Conservation (phyloP, 345 rosid genomes). For the Syzygium aromaticum region DNA sequence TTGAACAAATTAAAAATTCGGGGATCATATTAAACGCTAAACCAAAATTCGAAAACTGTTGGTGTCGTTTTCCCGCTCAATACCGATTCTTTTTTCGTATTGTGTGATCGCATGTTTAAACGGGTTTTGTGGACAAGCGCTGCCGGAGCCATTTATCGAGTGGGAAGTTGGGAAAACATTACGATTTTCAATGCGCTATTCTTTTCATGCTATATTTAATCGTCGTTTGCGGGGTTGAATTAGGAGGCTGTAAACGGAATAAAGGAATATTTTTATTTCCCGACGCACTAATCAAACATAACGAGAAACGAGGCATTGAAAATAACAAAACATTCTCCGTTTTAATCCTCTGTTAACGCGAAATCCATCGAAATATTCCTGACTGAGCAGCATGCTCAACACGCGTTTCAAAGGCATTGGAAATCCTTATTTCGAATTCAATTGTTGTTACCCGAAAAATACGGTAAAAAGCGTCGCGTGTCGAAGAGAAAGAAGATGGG, state of each 20-base stretch:
- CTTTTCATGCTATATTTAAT: fast-evolving
- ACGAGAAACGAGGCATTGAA: not conserved
- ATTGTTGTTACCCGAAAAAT: not conserved
- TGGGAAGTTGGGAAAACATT: not conserved
- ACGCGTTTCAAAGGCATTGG: fast-evolving
- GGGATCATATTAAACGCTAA: no score
- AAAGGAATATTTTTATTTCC: not conserved
- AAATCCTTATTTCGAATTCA: not conserved
- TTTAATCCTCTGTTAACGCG: fast-evolving
- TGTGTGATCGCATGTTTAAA: not conserved
- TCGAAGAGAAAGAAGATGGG: no score
- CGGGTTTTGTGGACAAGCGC: fast-evolving
- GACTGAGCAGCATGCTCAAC: not conserved
- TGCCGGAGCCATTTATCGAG: not conserved
- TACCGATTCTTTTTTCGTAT: not conserved
- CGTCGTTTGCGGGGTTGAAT: not conserved
- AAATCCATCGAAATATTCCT: fast-evolving
- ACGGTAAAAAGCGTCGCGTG: no score
- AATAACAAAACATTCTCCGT: not conserved
- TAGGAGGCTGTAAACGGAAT: no score
- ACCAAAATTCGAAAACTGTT: no score
- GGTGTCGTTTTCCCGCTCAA: no score
- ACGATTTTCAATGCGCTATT: not conserved
- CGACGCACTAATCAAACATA: not conserved
- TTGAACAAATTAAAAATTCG: no score